Conservation (phyloP, 306 rosid species). For the Carpinus viminea region DNA sequence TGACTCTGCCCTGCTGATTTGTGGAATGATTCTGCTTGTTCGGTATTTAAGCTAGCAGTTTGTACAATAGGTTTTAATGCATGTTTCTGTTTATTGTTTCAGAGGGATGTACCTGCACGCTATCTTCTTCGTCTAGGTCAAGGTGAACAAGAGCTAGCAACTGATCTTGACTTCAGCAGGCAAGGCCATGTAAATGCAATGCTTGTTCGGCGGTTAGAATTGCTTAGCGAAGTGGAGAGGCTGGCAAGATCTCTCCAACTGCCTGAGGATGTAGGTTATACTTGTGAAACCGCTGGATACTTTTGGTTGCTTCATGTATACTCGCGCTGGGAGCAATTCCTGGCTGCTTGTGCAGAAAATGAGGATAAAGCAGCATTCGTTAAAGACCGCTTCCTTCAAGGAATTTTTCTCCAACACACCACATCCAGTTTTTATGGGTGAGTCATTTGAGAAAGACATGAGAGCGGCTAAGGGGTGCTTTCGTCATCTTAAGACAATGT, state of each 20-base stretch:
- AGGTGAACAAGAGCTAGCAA: slow-evolving; percentile 98
- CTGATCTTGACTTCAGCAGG: slow-evolving; percentile 97
- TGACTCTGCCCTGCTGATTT: background rate
- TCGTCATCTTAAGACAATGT: slow-evolving; percentile 85
- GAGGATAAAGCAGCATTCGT: slow-evolving; percentile 66
- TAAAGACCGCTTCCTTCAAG: slow-evolving; percentile 83
- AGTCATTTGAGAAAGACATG: slow-evolving; percentile 88
- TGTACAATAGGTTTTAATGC: background rate
- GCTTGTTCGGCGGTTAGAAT: slow-evolving; percentile 88
- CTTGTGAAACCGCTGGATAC: slow-evolving; percentile 98
- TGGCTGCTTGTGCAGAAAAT: slow-evolving; percentile 76
- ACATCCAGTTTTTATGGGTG: slow-evolving; percentile 71
- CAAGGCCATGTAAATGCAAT: slow-evolving; percentile 99
- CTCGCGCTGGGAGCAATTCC: slow-evolving; percentile 96
- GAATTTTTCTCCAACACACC: slow-evolving; percentile 78
- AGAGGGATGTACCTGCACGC: slow-evolving; percentile 99
- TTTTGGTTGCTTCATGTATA: slow-evolving; percentile 98
- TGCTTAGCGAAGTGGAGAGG: slow-evolving; percentile 90
- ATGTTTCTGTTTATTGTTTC: slow-evolving; percentile 24
- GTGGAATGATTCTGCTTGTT: background rate
- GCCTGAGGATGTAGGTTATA: slow-evolving; percentile 98
- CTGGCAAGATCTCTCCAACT: slow-evolving; percentile 94
- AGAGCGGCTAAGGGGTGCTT: slow-evolving; percentile 87
- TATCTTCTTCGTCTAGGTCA: slow-evolving; percentile 99
- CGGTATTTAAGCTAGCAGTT: background rate